A percentile compares a stretch with the other conserved stretches of the same genome.
phyloP scores from a whole-genome alignment of 495 filamentous ascomycete species.

The Friedmanniomyces endolithicus region DNA sequence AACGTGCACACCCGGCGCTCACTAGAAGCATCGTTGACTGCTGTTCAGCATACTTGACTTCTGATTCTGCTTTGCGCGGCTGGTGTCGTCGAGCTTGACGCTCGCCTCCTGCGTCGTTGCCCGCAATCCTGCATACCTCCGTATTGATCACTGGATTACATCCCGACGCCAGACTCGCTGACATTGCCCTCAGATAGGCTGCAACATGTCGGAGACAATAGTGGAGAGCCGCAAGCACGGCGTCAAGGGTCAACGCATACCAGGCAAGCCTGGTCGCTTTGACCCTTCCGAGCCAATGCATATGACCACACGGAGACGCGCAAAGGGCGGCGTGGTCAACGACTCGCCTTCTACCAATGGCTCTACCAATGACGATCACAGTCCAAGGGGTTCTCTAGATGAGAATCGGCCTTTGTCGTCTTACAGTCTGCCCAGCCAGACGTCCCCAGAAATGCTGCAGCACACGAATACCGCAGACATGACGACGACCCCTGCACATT shows the following conservation, averaged over 20 bases:
- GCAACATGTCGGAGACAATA: not conserved
- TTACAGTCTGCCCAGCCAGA: constrained; percentile 11
- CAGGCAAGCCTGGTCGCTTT: constrained; percentile 12
- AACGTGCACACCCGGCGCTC: no score
- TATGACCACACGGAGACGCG: constrained; percentile 17
- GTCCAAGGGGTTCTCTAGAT: constrained; percentile 12
- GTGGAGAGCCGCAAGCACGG: constrained; percentile 6
- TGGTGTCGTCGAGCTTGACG: not conserved
- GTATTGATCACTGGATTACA: not conserved
- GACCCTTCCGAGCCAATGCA: constrained; percentile 20
- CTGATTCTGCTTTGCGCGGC: not conserved
- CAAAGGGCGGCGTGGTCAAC: not conserved
- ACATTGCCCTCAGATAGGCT: not conserved
- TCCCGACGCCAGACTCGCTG: not conserved
- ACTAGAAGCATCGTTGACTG: no score
- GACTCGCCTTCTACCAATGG: constrained; percentile 12
- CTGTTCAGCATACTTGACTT: no score
- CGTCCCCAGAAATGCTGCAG: constrained; percentile 1
- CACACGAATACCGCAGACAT: not conserved
- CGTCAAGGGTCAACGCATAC: constrained; percentile 9
- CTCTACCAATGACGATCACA: constrained; percentile 4
- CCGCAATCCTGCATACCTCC: not conserved
- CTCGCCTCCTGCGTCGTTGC: not conserved
- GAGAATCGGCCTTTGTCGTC: constrained; percentile 10
- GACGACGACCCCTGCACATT: not conserved